These are phyloP conservation scores for Limonium bicolor DNA, from an alignment of 148 eudicot species.

Conservation along the genomic window DNA sequence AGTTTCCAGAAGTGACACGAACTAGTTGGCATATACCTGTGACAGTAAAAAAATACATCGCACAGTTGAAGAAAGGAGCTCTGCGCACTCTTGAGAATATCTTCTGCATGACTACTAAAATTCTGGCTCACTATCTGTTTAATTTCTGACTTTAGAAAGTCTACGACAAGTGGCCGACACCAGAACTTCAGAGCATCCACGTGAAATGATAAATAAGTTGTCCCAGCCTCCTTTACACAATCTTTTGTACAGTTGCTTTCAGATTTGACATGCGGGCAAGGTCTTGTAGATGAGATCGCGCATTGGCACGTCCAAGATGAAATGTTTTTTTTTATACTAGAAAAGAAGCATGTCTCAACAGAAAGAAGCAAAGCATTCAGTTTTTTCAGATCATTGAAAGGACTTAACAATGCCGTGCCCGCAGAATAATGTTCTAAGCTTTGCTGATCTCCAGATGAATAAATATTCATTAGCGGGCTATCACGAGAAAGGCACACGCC, in stretches of 20 bases:
- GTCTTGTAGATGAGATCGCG: conserved; percentile 2
- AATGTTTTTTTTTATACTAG: too few relatives aligned
- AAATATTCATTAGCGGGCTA: conserved; percentile 9
- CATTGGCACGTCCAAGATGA: conserved; percentile 12
- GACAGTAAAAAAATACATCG: conserved; percentile 21
- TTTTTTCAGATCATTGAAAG: too few relatives aligned
- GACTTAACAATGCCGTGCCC: conserved; percentile 20
- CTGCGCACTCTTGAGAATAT: conserved; percentile 18
- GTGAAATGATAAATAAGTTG: conserved; percentile 18
- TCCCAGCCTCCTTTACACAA: conserved; percentile 8
- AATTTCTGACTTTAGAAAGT: conserved; percentile 36
- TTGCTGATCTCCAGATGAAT: conserved; percentile 8
- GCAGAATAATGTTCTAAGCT: conserved; percentile 9
- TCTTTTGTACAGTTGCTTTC: conserved; percentile 4
- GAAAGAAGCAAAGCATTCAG: too few relatives aligned
- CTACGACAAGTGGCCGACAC: conserved; percentile 66
- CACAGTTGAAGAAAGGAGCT: conserved; percentile 38
- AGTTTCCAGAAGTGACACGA: not conserved
- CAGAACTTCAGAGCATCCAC: conserved; percentile 59
- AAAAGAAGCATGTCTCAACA: too few relatives aligned
- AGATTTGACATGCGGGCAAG: too few relatives aligned
- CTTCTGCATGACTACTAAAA: conserved; percentile 14
- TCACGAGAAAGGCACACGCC: conserved; percentile 35
- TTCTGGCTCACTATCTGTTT: conserved; percentile 33
- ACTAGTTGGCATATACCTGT: conserved; percentile 25